Evolutionary conservation across 352 stramenopile species (phyloP).

Genomic region (Phytophthora fragariaefolia): DNA sequence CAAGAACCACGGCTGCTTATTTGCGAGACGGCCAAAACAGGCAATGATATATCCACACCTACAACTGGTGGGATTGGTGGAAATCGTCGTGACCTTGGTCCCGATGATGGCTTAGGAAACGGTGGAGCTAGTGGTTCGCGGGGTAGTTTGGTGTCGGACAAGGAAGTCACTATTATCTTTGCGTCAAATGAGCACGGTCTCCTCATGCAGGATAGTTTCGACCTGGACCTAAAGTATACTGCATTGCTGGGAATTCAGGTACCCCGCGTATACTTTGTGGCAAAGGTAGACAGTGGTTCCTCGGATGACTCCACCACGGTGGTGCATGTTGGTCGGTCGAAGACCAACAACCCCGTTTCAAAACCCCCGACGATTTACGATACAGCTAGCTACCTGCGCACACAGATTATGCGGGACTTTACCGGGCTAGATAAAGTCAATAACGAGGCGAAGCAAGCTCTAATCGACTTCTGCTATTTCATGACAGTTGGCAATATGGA

Average conservation of each 20-base stretch:
- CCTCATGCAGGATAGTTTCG: conserved; percentile 92
- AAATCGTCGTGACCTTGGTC: conserved; percentile 23
- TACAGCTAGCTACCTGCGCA: conserved; percentile 62
- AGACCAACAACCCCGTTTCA: conserved; percentile 29
- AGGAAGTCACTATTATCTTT: conserved; percentile 93
- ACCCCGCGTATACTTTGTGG: conserved; percentile 78
- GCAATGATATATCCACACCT: conserved; percentile 32
- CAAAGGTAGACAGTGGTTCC: conserved; percentile 50
- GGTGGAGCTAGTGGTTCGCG: conserved; percentile 10
- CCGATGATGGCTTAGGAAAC: conserved; percentile 29
- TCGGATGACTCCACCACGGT: conserved; percentile 46
- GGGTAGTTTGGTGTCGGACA: conserved; percentile 56
- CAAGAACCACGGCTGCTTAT: conserved; percentile 88
- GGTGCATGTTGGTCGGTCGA: conserved; percentile 47
- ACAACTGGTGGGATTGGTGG: background rate
- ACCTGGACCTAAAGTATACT: conserved; percentile 82
- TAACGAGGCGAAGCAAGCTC: conserved; percentile 78
- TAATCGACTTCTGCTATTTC: conserved; percentile 96
- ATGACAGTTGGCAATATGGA: conserved; percentile 96
- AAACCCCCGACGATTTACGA: conserved; percentile 38
- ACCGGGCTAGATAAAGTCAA: conserved; percentile 91
- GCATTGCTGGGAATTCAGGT: conserved; percentile 89
- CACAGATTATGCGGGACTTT: conserved; percentile 94
- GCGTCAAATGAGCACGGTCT: conserved; percentile 91
- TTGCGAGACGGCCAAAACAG: conserved; percentile 80